Evolutionary conservation across 208 protist species (phyloP), one percentile per base, ranked within the genome.

Genomic region (Crithidia brevicula): DNA sequence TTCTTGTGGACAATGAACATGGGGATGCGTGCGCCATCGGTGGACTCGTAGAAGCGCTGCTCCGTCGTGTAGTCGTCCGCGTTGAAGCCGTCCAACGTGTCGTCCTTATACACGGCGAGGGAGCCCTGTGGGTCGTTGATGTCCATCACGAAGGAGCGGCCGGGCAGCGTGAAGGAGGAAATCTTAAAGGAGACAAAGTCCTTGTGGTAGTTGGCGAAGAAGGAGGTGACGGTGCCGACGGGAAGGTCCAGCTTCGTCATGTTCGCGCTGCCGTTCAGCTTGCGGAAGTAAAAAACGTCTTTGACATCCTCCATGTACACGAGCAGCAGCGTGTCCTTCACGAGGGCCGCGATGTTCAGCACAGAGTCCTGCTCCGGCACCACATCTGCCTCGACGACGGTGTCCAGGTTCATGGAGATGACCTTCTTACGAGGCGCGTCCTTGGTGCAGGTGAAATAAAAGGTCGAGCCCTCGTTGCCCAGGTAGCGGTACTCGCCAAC

Each of bases 261-360:
- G 11, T n/a, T 30, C 15, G 25, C 31, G 8, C 10, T 18, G 47
- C 74, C 78, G 47, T 73, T 20, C 22, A 97, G 70, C 30, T 69
- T 73, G 66, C 82, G 60, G 73, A 86, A 88, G 74, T 97, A 95
- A 18, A 98, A 10, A 2, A 95, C 86, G 60, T 96, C 81, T 83
- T 97, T 96, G n/a, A 98, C 96, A 74, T 99, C 93, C 72, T 97
- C 88, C 1, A 98, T 66, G 71, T 97, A 98, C 3, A 78, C 64
- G 1, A 97, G 65, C 40, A 98, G 42, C 46, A 98, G 79, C 25
- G 88, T 89, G 67, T 97, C 70, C 34, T 86, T 65, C 20, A 89
- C 82, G 18, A 89, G 67, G 9, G 28, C 30, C 20, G 72, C 87
- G 15, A 81, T 67, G 51, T 78, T 83, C 28, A 98, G 64, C 23